Evolutionary conservation across 192 early-diverging fungal species (phyloP).

Genomic region (Radiomyces spectabilis): DNA sequence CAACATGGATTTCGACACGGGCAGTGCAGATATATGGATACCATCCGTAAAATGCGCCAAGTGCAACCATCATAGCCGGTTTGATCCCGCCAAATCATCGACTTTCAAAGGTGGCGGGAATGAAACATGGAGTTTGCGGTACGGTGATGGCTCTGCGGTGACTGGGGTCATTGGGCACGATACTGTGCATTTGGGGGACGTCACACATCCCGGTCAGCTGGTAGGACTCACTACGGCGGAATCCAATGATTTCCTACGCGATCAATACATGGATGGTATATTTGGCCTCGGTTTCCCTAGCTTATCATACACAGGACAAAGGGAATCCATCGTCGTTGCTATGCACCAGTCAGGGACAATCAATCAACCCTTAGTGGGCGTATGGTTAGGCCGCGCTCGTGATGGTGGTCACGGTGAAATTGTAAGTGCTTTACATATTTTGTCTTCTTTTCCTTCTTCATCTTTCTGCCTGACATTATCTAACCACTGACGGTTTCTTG

Average conservation of each 20-base stretch:
- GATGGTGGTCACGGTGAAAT: constrained; percentile 37
- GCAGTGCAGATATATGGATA: constrained; percentile 66
- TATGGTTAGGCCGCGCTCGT: constrained; percentile 19
- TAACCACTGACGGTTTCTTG: neutral
- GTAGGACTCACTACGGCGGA: constrained; percentile 55
- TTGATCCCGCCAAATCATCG: constrained; percentile 15
- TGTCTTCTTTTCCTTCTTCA: no score
- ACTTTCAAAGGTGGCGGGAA: constrained; percentile 11
- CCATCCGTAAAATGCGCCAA: constrained; percentile 24
- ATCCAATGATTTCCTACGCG: constrained; percentile 43
- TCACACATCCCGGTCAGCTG: constrained; percentile 46
- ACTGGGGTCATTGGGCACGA: constrained; percentile 33
- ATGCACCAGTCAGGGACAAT: constrained; percentile 13
- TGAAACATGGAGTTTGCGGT: constrained; percentile 27
- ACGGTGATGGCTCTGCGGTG: constrained; percentile 38
- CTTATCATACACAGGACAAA: constrained; percentile 13
- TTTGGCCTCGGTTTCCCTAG: constrained; percentile 56
- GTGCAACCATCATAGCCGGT: constrained; percentile 15
- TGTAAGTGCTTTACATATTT: constrained; percentile 12
- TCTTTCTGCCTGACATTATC: neutral
- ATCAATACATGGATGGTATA: constrained; percentile 57
- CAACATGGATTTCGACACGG: constrained; percentile 65
- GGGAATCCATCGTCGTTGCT: constrained; percentile 1
- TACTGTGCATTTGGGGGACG: constrained; percentile 45
- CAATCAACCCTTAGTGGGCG: constrained; percentile 11